Percentiles rank a stretch among this genome's conserved stretches.
Conservation (phyloP, 768 basidiomycete species). For the Gymnopilus junonius region DNA sequence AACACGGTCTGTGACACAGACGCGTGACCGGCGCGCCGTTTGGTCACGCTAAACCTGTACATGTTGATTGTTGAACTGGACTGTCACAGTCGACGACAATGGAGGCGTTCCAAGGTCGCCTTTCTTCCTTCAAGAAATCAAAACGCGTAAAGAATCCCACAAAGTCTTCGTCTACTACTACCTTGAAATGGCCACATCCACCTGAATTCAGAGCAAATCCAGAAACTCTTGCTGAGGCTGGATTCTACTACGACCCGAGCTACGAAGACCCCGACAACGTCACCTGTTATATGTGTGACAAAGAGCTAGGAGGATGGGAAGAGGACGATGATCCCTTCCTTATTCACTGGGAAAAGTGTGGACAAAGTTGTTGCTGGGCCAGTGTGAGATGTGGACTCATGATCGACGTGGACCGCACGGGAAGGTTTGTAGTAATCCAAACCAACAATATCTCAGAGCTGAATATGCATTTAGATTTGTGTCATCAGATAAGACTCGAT, state of each 20-base stretch:
- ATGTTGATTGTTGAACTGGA: constrained; percentile 13
- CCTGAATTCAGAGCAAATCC: constrained; percentile 69
- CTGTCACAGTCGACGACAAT: constrained; percentile 35
- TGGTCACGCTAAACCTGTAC: constrained; percentile 24
- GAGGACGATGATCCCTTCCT: constrained; percentile 82
- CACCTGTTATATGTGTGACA: constrained; percentile 83
- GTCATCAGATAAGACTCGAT: constrained; percentile 59
- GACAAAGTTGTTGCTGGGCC: constrained; percentile 77
- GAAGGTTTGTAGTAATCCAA: constrained; percentile 48
- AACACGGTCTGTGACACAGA: constrained; percentile 23
- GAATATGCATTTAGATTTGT: constrained; percentile 49
- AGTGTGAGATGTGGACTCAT: constrained; percentile 72
- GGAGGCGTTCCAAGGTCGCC: constrained; percentile 59
- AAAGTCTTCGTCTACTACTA: constrained; percentile 49
- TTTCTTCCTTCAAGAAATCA: constrained; percentile 71
- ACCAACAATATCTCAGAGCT: neutral
- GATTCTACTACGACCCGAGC: constrained; percentile 83
- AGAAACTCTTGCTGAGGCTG: constrained; percentile 79
- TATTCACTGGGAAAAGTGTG: constrained; percentile 79
- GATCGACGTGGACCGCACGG: constrained; percentile 58
- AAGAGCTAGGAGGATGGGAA: constrained; percentile 86
- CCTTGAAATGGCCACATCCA: constrained; percentile 84
- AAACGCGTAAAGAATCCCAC: constrained; percentile 61
- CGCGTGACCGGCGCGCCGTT: constrained; percentile 42
- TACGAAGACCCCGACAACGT: constrained; percentile 74